Evolutionary conservation across 2,329 filamentous ascomycete species (phyloP).

Genomic region (Alternaria gansuensis): DNA sequence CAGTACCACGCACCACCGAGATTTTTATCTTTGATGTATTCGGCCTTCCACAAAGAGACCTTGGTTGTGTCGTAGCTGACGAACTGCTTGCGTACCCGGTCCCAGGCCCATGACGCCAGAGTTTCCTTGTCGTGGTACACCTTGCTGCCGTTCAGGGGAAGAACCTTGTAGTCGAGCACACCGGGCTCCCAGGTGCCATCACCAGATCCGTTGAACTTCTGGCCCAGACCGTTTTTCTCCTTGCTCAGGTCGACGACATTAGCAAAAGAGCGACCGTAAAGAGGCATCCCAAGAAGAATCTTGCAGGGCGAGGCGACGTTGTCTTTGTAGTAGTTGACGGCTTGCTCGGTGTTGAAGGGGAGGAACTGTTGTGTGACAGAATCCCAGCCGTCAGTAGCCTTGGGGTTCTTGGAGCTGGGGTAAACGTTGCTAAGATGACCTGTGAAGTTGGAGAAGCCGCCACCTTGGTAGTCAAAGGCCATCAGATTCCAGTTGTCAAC

Average conservation of each 20-base stretch:
- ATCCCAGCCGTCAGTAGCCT: constrained; percentile 35
- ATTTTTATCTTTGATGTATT: constrained; percentile 36
- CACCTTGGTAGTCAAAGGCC: constrained; percentile 70
- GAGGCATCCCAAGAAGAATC: constrained; percentile 41
- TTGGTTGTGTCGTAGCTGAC: constrained; percentile 42
- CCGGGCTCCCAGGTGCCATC: constrained; percentile 39
- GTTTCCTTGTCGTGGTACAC: constrained; percentile 33
- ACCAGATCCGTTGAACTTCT: constrained; percentile 39
- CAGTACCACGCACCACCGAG: constrained; percentile 47
- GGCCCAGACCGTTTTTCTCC: constrained; percentile 60
- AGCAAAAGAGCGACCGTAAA: constrained; percentile 44
- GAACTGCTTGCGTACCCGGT: constrained; percentile 30
- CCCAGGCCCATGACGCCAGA: constrained; percentile 36
- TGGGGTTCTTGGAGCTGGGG: constrained; percentile 27
- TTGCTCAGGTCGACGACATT: constrained; percentile 34
- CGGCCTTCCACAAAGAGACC: constrained; percentile 34
- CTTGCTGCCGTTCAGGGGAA: constrained; percentile 36
- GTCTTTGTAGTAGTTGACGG: constrained; percentile 39
- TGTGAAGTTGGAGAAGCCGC: constrained; percentile 74
- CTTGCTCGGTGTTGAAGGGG: constrained; percentile 40
- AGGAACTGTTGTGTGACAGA: constrained; percentile 6
- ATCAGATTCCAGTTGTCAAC: constrained; percentile 68
- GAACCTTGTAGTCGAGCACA: constrained; percentile 41
- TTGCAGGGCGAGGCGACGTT: constrained; percentile 32
- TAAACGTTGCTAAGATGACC: constrained; percentile 57